Percentiles rank a stretch among this genome's conserved stretches.
Conservation (phyloP, 768 basidiomycete genomes). For the Paxillus rubicundulus region DNA sequence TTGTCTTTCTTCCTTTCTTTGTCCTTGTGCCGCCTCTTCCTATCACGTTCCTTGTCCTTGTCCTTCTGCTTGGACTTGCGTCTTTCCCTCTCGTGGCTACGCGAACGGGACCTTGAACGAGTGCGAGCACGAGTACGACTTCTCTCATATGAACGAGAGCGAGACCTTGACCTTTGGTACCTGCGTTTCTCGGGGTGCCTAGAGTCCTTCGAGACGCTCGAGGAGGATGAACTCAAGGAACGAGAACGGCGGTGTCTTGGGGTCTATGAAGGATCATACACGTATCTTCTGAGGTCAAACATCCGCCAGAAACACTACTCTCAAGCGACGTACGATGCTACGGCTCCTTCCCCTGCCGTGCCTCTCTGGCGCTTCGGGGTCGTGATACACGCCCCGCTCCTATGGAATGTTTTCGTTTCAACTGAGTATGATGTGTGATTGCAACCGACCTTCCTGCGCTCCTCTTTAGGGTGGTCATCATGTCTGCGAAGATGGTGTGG, state of each 20-base stretch:
- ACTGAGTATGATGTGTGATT: not conserved
- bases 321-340: constrained; percentile 28
- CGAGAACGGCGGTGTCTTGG: constrained; percentile 19
- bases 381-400: constrained; percentile 10
- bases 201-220: constrained; percentile 9
- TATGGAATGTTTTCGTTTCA: not conserved
- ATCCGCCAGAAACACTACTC: not conserved
- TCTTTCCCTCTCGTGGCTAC: constrained; percentile 24
- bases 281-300: constrained; percentile 27
- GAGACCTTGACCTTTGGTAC: constrained; percentile 19
- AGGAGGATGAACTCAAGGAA: constrained; percentile 16
- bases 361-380: not conserved
- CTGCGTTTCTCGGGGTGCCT: constrained; percentile 13
- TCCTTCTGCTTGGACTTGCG: constrained; percentile 24
- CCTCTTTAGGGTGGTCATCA: not conserved
- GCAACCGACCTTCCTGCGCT: constrained; percentile 8
- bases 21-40: constrained; percentile 38
- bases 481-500: constrained; percentile 8
- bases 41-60: constrained; percentile 29
- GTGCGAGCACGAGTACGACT: constrained; percentile 8
- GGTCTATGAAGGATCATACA: constrained; percentile 19
- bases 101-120: constrained; percentile 29
- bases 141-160: constrained; percentile 20
- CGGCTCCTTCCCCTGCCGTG: constrained; percentile 18
- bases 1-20: constrained; percentile 37